Base-by-base conservation (phyloP, 169 alveolate genomes). In the Plasmodium gonderi region DNA sequence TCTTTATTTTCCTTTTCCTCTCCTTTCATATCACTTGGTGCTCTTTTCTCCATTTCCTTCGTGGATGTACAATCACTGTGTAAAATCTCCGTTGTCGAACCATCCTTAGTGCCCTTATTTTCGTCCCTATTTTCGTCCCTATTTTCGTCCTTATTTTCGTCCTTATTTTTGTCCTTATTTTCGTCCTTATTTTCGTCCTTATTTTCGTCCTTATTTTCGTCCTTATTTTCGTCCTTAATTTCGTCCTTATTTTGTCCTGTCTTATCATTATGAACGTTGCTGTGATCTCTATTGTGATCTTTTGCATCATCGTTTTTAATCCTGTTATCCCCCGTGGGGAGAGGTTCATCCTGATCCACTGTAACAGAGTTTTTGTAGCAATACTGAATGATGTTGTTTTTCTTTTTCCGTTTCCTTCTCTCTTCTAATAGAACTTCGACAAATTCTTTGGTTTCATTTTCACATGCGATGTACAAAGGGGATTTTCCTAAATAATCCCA, bases 401-500 rank as follows among this genome's bases (percentile, higher is more conserved):
- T 89, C 44, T 91, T 90, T 40, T 89, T 92, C 38, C 96, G 54
- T 14, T 92, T 95, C 69, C 94, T 76, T 42, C 96, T 95, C 64
- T 92, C 95, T 54, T 92, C 95, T 31, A 95, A 74, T 23, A 95
- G 60, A 17, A 92, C 92, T 80, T 95, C 96, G 26, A 96, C 98
- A 49, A 97, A 95, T 29, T 92, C 96, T 33, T 87, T 75, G 40
- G 96, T 69, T 11, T 95, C 96, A 80, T 94, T 83, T 82, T 97
- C 98, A 67, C 98, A 97, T 11, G 98, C 98, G 44, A 89, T 95
- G 31, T 93, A 94, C 29, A 97, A 82, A 51, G 98, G 98, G 1
- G 98, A 96, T 69, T 96, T 96, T 23, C 98, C 98, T 81, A 97
- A 69, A 79, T 96, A 94, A 91, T 97, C 98, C 95, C 98, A 96